These are phyloP conservation scores for Suillus decipiens DNA, from an alignment of 768 basidiomycete genomes.

Conservation along the genomic window DNA sequence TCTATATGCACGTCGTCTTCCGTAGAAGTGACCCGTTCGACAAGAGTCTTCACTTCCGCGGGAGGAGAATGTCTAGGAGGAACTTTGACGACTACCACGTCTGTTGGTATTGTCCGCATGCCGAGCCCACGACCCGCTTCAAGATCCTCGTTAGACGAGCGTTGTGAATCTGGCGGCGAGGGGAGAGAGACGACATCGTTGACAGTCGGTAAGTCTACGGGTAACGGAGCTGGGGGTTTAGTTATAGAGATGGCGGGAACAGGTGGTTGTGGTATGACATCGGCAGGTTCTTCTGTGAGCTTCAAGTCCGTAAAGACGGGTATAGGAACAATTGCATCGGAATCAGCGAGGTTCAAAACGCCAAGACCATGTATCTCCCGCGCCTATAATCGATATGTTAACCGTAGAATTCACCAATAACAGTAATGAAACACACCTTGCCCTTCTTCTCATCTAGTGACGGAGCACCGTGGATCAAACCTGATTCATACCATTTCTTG, in stretches of 20 bases:
- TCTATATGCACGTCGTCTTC: constrained; percentile 8
- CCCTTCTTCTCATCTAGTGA: constrained; percentile 44
- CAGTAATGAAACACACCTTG: constrained; percentile 44
- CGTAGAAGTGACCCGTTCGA: constrained; percentile 12
- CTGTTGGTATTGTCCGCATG: constrained; percentile 36
- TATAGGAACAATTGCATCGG: constrained; percentile 62
- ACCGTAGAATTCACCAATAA: constrained; percentile 12
- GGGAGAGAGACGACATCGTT: constrained; percentile 54
- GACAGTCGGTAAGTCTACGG: constrained; percentile 67
- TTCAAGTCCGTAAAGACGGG: constrained; percentile 52
- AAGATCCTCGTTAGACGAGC: constrained; percentile 39
- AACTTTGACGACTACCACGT: constrained; percentile 18
- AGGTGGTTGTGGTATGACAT: constrained; percentile 20
- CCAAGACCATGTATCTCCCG: constrained; percentile 48
- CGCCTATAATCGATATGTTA: constrained; percentile 33
- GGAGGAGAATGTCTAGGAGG: constrained; percentile 15
- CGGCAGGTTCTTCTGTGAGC: constrained; percentile 23
- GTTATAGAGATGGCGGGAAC: constrained; percentile 64
- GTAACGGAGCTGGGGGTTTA: constrained; percentile 70
- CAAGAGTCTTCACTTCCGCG: constrained; percentile 20
- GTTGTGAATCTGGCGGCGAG: constrained; percentile 46
- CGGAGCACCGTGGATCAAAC: constrained; percentile 58
- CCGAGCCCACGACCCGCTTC: constrained; percentile 42
- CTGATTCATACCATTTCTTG: constrained; percentile 82
- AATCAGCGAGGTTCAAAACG: constrained; percentile 41